phyloP scores from a whole-genome alignment of 306 rosid genomes.

The Vigna radiata region DNA sequence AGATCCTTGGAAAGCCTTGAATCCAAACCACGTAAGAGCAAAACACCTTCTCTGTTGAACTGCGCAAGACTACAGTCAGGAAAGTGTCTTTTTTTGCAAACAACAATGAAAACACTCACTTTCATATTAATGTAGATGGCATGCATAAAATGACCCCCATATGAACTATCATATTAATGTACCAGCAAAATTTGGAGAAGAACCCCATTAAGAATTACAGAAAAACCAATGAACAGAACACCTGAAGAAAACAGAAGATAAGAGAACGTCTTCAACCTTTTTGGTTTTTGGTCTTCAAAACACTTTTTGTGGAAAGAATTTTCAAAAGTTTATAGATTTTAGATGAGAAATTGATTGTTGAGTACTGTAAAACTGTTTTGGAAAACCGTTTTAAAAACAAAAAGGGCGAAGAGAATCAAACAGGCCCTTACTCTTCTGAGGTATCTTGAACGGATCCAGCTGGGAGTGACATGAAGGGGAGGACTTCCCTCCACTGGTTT shows the following conservation, averaged over 20 bases:
- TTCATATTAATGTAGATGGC: neutral
- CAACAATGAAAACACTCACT: neutral
- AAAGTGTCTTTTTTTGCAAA: neutral
- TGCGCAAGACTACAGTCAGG: slow-evolving; percentile 48
- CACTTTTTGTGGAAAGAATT: neutral
- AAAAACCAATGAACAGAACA: slow-evolving; percentile 23
- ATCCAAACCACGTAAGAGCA: slow-evolving; percentile 90
- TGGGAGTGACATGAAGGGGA: slow-evolving; percentile 78
- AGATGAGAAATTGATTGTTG: neutral
- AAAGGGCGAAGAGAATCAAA: neutral
- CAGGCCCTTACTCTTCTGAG: slow-evolving; percentile 56
- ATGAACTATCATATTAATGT: neutral
- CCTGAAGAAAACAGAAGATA: neutral
- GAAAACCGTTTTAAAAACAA: neutral
- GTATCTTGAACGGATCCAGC: slow-evolving; percentile 84
- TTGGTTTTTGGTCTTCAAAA: neutral
- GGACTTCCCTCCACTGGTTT: slow-evolving; percentile 86
- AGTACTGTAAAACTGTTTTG: neutral
- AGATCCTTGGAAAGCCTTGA: slow-evolving; percentile 92
- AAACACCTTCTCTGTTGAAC: slow-evolving; percentile 92
- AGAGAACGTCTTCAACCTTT: neutral
- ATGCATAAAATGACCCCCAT: neutral
- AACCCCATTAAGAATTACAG: slow-evolving; percentile 7
- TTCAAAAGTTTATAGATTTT: neutral
- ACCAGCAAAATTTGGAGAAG: slow-evolving; percentile 8